A percentile compares a stretch with the other conserved stretches of the same genome.
Conservation (phyloP, 306 rosid species). For the Prunus fruticosa region DNA sequence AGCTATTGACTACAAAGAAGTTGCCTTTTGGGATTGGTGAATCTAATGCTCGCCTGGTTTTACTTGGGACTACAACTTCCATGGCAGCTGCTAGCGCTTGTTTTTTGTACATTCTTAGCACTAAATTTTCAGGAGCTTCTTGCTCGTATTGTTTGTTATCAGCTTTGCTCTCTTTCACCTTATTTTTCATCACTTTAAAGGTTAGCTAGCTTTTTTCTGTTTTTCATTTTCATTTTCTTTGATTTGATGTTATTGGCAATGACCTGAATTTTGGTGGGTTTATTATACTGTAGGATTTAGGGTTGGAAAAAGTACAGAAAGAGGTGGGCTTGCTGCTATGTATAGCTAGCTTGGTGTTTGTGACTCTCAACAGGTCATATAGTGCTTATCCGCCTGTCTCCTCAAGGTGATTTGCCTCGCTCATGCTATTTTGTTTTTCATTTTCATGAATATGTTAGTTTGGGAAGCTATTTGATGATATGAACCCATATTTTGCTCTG, state of each 20-base stretch:
- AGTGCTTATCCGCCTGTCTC: conserved; percentile 42
- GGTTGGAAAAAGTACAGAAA: conserved; percentile 52
- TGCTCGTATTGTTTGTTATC: conserved; percentile 76
- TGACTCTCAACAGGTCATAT: conserved; percentile 65
- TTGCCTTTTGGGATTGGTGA: conserved; percentile 54
- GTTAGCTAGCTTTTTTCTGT: conserved; percentile 4
- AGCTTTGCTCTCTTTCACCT: conserved; percentile 70
- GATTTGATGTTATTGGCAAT: not conserved
- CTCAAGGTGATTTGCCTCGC: conserved; percentile 46
- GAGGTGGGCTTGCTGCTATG: conserved; percentile 53
- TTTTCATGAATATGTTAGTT: not conserved
- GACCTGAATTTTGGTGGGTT: not conserved
- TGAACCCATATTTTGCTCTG: not conserved
- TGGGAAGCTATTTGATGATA: not conserved
- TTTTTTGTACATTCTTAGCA: conserved; percentile 69
- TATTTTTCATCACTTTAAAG: conserved; percentile 56
- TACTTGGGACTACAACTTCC: conserved; percentile 68
- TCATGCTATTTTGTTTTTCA: not conserved
- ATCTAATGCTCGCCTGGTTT: conserved; percentile 46
- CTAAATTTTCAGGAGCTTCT: conserved; percentile 56
- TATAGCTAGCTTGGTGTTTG: conserved; percentile 66
- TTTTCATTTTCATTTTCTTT: not conserved
- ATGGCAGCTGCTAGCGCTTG: conserved; percentile 89
- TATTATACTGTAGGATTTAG: conserved; percentile 52
- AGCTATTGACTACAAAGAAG: conserved; percentile 39